These are phyloP conservation scores for Phycomyces nitens DNA, from an alignment of 192 early-diverging fungal species.

Conservation along the genomic window DNA sequence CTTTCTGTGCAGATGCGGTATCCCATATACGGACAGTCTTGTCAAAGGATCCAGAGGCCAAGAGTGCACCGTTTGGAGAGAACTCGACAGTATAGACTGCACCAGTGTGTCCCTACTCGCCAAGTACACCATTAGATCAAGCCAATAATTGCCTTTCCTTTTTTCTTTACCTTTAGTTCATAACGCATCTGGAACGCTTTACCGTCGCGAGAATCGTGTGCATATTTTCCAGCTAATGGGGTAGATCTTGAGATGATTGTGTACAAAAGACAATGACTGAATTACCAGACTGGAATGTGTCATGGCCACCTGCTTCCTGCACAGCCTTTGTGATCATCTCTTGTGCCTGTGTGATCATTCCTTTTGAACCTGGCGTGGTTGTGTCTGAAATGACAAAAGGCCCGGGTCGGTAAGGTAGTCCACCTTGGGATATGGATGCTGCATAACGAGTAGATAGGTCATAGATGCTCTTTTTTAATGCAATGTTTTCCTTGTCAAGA, in stretches of 20 bases:
- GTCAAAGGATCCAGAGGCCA: constrained; percentile 94
- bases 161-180: constrained; percentile 70
- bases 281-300: constrained; percentile 21
- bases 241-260: neutral
- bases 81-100: constrained; percentile 91
- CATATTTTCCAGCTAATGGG: constrained; percentile 8
- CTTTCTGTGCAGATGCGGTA: constrained; percentile 57
- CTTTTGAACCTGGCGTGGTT: constrained; percentile 12
- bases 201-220: constrained; percentile 42
- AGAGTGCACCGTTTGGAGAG: constrained; percentile 73
- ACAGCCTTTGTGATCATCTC: constrained; percentile 32
- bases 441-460: constrained; percentile 75
- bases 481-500: constrained; percentile 71
- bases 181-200: constrained; percentile 59
- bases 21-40: constrained; percentile 93
- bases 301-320: constrained; percentile 29
- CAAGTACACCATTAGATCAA: constrained; percentile 4
- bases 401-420: constrained; percentile 30
- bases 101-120: constrained; percentile 74
- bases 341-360: constrained; percentile 28
- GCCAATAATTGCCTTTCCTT: too few species aligned
- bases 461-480: constrained; percentile 79
- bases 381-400: constrained; percentile 44
- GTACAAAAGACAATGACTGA: neutral
- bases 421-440: constrained; percentile 32